Evolutionary conservation across 202 grass and related monocot genomes (phyloP).

Genomic region (Digitaria exilis): DNA sequence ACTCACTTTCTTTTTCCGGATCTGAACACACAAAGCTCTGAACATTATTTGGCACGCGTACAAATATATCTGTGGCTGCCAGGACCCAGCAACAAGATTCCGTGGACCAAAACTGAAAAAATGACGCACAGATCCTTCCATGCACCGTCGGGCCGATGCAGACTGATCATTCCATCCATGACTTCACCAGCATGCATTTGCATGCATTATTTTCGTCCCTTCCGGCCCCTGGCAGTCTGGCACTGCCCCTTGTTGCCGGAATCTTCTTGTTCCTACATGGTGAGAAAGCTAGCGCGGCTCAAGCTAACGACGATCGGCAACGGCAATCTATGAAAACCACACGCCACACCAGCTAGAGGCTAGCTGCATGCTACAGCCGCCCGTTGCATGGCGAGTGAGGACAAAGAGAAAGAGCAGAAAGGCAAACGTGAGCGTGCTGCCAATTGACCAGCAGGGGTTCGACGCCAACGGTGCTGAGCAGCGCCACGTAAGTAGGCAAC

Average conservation of each 20-base stretch:
- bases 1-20: neutral
- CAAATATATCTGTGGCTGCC: neutral
- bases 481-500: neutral
- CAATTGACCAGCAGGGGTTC: neutral
- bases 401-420: neutral
- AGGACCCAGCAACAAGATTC: slow-evolving; percentile 17
- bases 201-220: neutral
- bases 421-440: neutral
- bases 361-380: neutral
- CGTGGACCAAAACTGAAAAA: slow-evolving; percentile 11
- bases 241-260: neutral
- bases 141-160: neutral
- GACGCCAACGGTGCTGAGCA: neutral
- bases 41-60: neutral
- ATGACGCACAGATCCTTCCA: slow-evolving; percentile 25
- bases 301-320: neutral
- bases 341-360: neutral
- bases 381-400: neutral
- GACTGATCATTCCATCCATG: neutral
- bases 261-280: neutral
- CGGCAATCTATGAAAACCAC: neutral
- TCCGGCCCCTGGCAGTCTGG: neutral
- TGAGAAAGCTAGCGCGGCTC: neutral
- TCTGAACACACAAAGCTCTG: neutral
- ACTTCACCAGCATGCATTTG: neutral